A percentile compares a stretch with the other conserved stretches of the same genome.
phyloP scores from a whole-genome alignment of 441 rosid species.

The Biscutella auriculata region DNA sequence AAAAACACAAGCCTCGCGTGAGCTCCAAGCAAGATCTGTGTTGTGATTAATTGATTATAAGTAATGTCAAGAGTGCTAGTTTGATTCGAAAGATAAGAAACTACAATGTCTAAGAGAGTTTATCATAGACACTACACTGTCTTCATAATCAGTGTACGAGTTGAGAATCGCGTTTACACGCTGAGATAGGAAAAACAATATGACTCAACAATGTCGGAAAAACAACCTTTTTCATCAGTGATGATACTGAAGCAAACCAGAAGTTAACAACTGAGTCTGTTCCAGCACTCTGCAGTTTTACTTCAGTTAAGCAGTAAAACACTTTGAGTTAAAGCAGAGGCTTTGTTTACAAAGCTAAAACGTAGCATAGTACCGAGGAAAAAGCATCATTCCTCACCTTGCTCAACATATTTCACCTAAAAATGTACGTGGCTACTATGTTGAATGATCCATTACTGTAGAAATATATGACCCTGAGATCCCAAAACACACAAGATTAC shows the following conservation, averaged over 20 bases:
- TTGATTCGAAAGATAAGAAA: background rate
- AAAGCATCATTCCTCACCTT: background rate
- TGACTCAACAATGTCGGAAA: conserved; percentile 3
- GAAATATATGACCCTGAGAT: too few species aligned
- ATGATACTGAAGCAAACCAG: conserved; percentile 58
- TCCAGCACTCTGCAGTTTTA: conserved; percentile 71
- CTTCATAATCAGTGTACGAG: conserved; percentile 78
- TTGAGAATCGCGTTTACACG: conserved; percentile 46
- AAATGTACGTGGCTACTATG: background rate
- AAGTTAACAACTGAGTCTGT: conserved; percentile 81
- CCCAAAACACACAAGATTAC: too few species aligned
- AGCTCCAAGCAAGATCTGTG: conserved; percentile 87
- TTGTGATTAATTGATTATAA: conserved; percentile 5
- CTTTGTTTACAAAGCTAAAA: background rate
- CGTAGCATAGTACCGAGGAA: background rate
- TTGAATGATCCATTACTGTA: background rate
- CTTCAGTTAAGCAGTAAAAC: background rate
- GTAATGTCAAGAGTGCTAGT: background rate
- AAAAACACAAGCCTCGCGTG: conserved; percentile 84
- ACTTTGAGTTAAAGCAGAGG: background rate
- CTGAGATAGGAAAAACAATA: background rate
- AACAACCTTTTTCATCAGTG: conserved; percentile 34
- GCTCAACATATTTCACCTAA: background rate
- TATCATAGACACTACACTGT: conserved; percentile 63
- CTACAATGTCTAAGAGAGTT: conserved; percentile 1